These are phyloP conservation scores for Boletus tomentosulus DNA, from an alignment of 768 basidiomycete species.

Conservation along the genomic window DNA sequence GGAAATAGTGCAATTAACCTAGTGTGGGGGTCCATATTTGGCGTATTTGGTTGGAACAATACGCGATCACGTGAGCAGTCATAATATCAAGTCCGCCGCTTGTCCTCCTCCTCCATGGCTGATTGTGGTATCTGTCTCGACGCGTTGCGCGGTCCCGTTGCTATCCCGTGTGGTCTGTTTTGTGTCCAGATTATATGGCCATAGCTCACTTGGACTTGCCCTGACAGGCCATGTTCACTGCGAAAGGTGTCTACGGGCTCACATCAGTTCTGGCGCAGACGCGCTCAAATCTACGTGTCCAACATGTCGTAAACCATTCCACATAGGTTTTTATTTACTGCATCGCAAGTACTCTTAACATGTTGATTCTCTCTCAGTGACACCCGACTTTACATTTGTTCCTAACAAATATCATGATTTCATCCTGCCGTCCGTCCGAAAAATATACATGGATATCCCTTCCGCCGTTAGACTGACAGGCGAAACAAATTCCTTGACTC, in stretches of 20 bases:
- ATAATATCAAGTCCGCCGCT: not conserved
- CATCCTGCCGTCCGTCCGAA: conserved; percentile 54
- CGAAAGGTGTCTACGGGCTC: conserved; percentile 48
- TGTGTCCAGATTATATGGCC: not conserved
- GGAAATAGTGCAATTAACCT: not conserved
- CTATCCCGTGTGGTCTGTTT: conserved; percentile 58
- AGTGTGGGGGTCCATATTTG: conserved; percentile 19
- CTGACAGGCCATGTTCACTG: conserved; percentile 63
- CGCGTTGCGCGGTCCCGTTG: conserved; percentile 49
- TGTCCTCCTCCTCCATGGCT: conserved; percentile 34
- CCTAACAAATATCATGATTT: conserved; percentile 59
- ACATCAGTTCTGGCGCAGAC: conserved; percentile 26
- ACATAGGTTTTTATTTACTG: conserved; percentile 43
- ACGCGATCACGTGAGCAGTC: conserved; percentile 29
- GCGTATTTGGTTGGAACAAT: conserved; percentile 8
- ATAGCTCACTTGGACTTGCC: not conserved
- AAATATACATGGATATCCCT: conserved; percentile 46
- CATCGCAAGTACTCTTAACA: too few relatives aligned
- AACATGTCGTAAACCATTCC: conserved; percentile 51
- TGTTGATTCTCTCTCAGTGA: conserved; percentile 32
- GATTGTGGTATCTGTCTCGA: conserved; percentile 63
- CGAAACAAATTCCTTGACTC: conserved; percentile 36
- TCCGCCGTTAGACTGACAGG: conserved; percentile 22
- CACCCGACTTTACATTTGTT: conserved; percentile 45
- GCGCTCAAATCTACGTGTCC: conserved; percentile 51